Evolutionary conservation across 352 stramenopile species (phyloP).

Genomic region (Ophiocytium majus): DNA sequence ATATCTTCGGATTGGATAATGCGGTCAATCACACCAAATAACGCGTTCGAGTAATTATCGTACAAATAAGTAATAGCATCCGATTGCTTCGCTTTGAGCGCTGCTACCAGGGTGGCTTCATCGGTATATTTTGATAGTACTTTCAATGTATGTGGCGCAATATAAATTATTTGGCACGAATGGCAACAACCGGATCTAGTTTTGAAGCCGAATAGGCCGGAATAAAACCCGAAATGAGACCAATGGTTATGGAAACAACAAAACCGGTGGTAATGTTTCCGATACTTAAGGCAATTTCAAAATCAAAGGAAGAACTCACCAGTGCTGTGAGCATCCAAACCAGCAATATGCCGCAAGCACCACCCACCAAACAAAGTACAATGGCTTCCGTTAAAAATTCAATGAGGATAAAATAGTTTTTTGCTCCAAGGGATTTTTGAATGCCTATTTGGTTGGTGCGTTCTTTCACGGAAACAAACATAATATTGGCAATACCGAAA

Average conservation of each 20-base stretch:
- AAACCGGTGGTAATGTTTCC: background rate
- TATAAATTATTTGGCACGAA: background rate
- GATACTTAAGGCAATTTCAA: background rate
- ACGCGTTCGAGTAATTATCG: too few species aligned
- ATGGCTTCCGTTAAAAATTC: constrained; percentile 8
- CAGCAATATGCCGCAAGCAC: background rate
- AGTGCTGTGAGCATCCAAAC: background rate
- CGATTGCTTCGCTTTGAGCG: too few species aligned
- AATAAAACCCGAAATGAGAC: background rate
- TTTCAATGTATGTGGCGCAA: too few species aligned
- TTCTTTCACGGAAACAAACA: constrained; percentile 3
- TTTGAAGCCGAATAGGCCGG: constrained; percentile 6
- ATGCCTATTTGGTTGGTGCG: constrained; percentile 2
- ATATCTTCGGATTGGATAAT: too few species aligned
- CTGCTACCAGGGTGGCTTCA: too few species aligned
- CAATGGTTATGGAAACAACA: background rate
- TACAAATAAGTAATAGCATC: too few species aligned
- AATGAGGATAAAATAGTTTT: constrained; percentile 20
- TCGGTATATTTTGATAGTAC: too few species aligned
- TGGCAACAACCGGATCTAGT: background rate
- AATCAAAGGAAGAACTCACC: too few species aligned
- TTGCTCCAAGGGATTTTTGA: constrained; percentile 2
- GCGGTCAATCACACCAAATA: too few species aligned
- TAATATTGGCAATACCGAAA: constrained; percentile 18
- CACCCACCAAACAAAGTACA: background rate